These are phyloP conservation scores for Porogramme epimiltina DNA, from an alignment of 1,284 basidiomycete species.

Conservation along the genomic window DNA sequence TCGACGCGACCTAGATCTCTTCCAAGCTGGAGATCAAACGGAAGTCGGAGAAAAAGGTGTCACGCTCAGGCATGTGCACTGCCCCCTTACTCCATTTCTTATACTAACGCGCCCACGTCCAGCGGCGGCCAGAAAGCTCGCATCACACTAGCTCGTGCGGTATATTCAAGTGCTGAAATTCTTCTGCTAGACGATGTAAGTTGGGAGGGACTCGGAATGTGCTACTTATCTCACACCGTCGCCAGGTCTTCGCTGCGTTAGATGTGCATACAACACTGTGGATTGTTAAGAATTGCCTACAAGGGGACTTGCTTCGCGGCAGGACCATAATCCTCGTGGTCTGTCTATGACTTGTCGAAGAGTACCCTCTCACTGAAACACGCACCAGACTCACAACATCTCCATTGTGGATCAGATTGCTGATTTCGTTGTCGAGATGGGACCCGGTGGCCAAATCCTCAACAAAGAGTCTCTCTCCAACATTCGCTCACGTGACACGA, in stretches of 20 bases:
- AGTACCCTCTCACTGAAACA: background rate
- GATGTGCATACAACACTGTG: constrained; percentile 56
- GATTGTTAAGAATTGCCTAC: constrained; percentile 4
- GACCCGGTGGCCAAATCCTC: constrained; percentile 49
- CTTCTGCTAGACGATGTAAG: constrained; percentile 64
- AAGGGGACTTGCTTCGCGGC: constrained; percentile 64
- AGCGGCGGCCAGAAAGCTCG: constrained; percentile 73
- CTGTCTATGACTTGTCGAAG: background rate
- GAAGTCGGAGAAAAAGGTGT: constrained; percentile 68
- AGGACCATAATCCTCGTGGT: constrained; percentile 76
- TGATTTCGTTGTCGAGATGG: constrained; percentile 61
- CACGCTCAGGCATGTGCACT: constrained; percentile 4
- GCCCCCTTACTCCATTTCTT: background rate
- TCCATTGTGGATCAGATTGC: constrained; percentile 65
- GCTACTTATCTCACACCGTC: background rate
- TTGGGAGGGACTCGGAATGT: constrained; percentile 8
- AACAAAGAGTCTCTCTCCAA: constrained; percentile 49
- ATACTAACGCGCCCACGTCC: background rate
- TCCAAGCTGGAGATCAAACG: constrained; percentile 73
- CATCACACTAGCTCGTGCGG: constrained; percentile 71
- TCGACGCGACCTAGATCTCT: constrained; percentile 61
- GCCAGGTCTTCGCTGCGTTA: constrained; percentile 47
- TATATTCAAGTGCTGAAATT: constrained; percentile 62
- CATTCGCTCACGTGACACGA: constrained; percentile 41
- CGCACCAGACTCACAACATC: constrained; percentile 77